Evolutionary conservation across 192 early-diverging fungal species (phyloP).

Genomic region (Coemansia sp.): DNA sequence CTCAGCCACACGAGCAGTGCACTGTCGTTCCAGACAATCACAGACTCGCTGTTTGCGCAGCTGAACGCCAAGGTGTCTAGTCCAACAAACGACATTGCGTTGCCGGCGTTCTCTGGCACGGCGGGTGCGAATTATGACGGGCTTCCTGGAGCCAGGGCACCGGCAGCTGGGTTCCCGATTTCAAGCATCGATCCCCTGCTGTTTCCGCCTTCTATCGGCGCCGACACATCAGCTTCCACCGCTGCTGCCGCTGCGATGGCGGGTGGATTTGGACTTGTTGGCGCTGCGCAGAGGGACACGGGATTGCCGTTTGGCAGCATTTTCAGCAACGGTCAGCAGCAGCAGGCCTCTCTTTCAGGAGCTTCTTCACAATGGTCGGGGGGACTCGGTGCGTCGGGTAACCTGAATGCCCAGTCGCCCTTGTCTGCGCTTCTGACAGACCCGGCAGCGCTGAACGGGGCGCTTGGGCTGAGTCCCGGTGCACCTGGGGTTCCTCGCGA

Average conservation of each 20-base stretch:
- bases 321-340: neutral
- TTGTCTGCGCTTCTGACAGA: conserved; percentile 22
- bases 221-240: neutral
- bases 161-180: conserved; percentile 12
- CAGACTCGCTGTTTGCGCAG: conserved; percentile 46
- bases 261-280: no score
- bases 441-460: conserved; percentile 3
- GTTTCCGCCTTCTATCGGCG: conserved; percentile 21
- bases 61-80: conserved; percentile 45
- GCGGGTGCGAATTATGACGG: conserved; percentile 1
- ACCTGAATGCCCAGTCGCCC: conserved; percentile 18
- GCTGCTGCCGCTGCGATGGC: conserved; percentile 3
- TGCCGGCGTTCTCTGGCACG: conserved; percentile 13
- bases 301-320: conserved; percentile 22
- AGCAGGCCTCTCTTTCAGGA: neutral
- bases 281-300: no score
- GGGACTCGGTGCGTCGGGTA: conserved; percentile 1
- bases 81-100: conserved; percentile 1
- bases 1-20: conserved; percentile 26
- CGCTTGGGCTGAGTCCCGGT: neutral
- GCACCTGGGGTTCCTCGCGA: no score
- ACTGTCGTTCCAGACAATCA: conserved; percentile 41
- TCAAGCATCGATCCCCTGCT: conserved; percentile 36
- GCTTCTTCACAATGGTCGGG: conserved; percentile 17
- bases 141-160: neutral